Percentiles rank a stretch among this genome's conserved stretches.
phyloP scores from a whole-genome alignment of 2,329 filamentous ascomycete species.

The Talaromyces sp. region DNA sequence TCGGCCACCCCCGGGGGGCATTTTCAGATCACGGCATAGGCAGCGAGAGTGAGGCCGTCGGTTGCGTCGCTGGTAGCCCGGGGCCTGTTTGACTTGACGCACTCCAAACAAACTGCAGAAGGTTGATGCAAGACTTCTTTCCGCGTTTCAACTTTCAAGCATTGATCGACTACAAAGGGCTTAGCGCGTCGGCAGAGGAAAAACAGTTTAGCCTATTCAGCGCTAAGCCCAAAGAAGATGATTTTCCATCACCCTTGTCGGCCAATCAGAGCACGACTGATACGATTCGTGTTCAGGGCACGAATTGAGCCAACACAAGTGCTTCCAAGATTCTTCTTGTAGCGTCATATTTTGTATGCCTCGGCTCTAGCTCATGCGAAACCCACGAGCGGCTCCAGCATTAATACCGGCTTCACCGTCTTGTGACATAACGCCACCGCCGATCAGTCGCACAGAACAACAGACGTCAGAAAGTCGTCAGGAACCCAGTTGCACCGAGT shows the following conservation, averaged over 20 bases:
- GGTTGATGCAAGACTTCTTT: not conserved
- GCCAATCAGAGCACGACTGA: not conserved
- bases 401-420: not conserved
- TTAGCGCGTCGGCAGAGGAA: not conserved
- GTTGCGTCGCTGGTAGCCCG: not conserved
- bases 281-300: not conserved
- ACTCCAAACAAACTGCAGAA: not conserved
- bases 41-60: not conserved
- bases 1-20: not conserved
- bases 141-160: not conserved
- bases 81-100: not conserved
- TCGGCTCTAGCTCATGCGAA: not conserved
- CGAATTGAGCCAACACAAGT: not conserved
- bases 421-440: not conserved
- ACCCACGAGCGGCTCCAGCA: not conserved
- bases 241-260: not conserved
- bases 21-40: conserved; percentile 7
- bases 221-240: not conserved
- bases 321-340: not conserved
- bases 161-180: not conserved
- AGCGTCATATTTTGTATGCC: not conserved
- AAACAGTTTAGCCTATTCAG: not conserved
- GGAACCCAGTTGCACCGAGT: not conserved
- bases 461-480: not conserved
- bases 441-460: not conserved